A percentile compares a stretch with the other conserved stretches of the same genome.
These are phyloP conservation scores for Vanrija sp. DNA, from an alignment of 1,284 basidiomycete species.

Conservation along the genomic window DNA sequence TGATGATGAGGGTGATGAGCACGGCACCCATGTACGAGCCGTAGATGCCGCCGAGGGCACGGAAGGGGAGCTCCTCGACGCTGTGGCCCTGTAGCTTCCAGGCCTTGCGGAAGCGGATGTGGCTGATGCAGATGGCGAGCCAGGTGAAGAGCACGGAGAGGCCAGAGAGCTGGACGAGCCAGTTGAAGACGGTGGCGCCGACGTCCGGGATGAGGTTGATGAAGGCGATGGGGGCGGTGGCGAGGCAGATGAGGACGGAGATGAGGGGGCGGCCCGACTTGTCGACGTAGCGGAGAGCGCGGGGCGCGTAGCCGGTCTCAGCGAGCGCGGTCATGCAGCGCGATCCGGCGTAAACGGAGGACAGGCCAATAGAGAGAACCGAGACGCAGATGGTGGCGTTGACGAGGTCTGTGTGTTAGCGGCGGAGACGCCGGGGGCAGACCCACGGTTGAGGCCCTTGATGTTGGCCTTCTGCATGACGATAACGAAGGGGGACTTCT, in stretches of 20 bases:
- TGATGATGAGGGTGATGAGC: slow-evolving; percentile 38
- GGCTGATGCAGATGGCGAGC: slow-evolving; percentile 30
- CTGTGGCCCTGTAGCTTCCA: slow-evolving; percentile 47
- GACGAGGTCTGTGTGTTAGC: slow-evolving; percentile 36
- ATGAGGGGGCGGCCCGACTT: slow-evolving; percentile 53
- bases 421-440: no score
- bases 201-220: slow-evolving; percentile 46
- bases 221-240: slow-evolving; percentile 48
- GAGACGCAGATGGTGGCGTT: slow-evolving; percentile 53
- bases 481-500: slow-evolving; percentile 55
- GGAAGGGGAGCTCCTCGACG: slow-evolving; percentile 52
- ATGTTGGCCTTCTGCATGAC: slow-evolving; percentile 50
- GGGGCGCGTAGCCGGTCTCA: slow-evolving; percentile 51
- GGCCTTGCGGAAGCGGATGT: slow-evolving; percentile 50
- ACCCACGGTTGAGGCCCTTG: slow-evolving; percentile 45
- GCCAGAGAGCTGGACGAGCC: slow-evolving; percentile 54
- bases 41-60: slow-evolving; percentile 48
- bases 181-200: slow-evolving; percentile 39
- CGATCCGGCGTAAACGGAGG: slow-evolving; percentile 46
- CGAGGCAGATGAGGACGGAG: slow-evolving; percentile 47
- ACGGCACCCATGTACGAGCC: slow-evolving; percentile 51
- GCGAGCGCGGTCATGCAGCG: slow-evolving; percentile 45
- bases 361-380: slow-evolving; percentile 46
- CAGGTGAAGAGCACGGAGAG: slow-evolving; percentile 56
- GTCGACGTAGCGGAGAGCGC: slow-evolving; percentile 53